A percentile compares a stretch with the other conserved stretches of the same genome.
Evolutionary conservation across 768 basidiomycete genomes (phyloP).

Genomic region (Glaciozyma antarctica): DNA sequence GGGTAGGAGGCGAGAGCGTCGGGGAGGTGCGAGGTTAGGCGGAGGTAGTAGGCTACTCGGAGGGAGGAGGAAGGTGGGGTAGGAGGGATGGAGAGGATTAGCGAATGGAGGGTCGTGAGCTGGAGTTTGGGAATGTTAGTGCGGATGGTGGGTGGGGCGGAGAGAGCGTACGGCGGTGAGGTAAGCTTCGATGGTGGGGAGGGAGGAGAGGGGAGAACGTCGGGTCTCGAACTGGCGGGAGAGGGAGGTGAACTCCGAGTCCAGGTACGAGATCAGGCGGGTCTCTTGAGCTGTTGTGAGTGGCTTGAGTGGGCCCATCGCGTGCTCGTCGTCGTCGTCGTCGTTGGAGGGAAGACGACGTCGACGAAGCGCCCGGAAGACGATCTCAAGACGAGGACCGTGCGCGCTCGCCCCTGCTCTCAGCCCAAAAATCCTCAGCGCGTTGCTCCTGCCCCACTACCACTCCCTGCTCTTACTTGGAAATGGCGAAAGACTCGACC

Average conservation of each 20-base stretch:
- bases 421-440: no score
- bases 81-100: slow-evolving; percentile 21
- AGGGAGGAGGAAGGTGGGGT: slow-evolving; percentile 11
- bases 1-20: slow-evolving; percentile 20
- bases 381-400: not conserved
- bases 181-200: slow-evolving; percentile 8
- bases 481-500: slow-evolving; percentile 17
- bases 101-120: slow-evolving; percentile 8
- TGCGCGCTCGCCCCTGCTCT: not conserved
- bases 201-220: not conserved
- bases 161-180: slow-evolving; percentile 3
- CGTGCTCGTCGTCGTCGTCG: not conserved
- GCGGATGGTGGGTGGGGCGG: fast-evolving
- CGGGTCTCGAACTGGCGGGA: slow-evolving; percentile 6
- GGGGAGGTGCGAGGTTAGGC: slow-evolving; percentile 14
- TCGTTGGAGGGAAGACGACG: not conserved
- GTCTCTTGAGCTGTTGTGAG: slow-evolving; percentile 2
- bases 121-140: not conserved
- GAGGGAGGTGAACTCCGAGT: slow-evolving; percentile 10
- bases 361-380: not conserved
- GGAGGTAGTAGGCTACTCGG: slow-evolving; percentile 17
- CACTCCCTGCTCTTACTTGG: no score
- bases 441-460: no score
- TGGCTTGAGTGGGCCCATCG: not conserved
- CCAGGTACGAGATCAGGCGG: slow-evolving; percentile 23